A percentile compares a stretch with the other conserved stretches of the same genome.
Conservation (phyloP, 176 grass and related monocot species). For the Chrysopogon serrulatus region DNA sequence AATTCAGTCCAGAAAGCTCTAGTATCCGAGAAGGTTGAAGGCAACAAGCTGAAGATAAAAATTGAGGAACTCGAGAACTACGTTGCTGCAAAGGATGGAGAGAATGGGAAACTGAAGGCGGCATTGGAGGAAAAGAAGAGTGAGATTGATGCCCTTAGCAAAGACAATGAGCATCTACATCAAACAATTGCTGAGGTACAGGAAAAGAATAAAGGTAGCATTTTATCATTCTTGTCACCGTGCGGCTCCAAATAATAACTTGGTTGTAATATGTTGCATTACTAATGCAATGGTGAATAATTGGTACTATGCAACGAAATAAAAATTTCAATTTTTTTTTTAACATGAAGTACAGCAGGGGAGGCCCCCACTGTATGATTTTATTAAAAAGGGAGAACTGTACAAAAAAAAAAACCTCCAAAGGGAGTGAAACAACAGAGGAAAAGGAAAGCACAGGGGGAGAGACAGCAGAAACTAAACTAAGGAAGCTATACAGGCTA, state of each 20-base stretch:
- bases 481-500: too few relatives aligned
- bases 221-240: background rate
- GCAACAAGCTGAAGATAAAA: background rate
- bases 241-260: background rate
- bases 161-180: slow-evolving; percentile 16
- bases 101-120: slow-evolving; percentile 5
- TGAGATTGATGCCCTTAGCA: slow-evolving; percentile 16
- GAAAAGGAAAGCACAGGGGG: too few relatives aligned
- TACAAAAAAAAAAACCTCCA: too few relatives aligned
- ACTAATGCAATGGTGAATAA: too few relatives aligned
- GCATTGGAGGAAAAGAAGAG: background rate
- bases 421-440: too few relatives aligned
- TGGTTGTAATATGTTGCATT: background rate
- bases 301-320: background rate
- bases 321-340: background rate
- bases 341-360: background rate
- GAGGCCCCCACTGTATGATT: too few relatives aligned
- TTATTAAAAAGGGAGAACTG: too few relatives aligned
- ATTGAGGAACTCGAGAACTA: slow-evolving; percentile 25
- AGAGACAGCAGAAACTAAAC: too few relatives aligned
- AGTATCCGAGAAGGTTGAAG: slow-evolving; percentile 1
- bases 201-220: slow-evolving; percentile 9
- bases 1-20: slow-evolving; percentile 13
- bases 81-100: background rate
- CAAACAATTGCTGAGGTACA: slow-evolving; percentile 5